phyloP scores from a whole-genome alignment of 768 basidiomycete genomes.

The Lyophyllum atratum region DNA sequence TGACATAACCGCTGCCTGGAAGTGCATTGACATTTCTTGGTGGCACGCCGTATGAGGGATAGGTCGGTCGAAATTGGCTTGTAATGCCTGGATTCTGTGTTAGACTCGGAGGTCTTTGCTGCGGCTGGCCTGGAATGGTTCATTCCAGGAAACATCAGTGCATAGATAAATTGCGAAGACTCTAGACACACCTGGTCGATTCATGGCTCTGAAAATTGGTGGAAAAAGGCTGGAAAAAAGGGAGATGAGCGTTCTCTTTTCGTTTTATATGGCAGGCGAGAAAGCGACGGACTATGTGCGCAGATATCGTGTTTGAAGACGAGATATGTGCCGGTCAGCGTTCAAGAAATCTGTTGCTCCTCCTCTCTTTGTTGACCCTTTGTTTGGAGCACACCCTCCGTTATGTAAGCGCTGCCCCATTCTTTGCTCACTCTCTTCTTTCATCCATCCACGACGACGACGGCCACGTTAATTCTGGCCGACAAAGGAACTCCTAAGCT shows the following conservation, averaged over 20 bases:
- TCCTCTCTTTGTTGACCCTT: constrained; percentile 41
- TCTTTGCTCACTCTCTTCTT: not conserved
- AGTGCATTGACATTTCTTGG: constrained; percentile 58
- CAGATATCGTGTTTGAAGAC: constrained; percentile 13
- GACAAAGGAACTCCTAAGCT: not conserved
- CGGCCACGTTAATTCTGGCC: not conserved
- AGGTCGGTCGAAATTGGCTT: constrained; percentile 63
- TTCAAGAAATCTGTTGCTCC: constrained; percentile 13
- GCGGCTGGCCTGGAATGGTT: constrained; percentile 66
- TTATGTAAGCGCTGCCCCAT: constrained; percentile 18
- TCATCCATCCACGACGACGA: not conserved
- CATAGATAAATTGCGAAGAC: constrained; percentile 14
- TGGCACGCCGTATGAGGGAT: constrained; percentile 58
- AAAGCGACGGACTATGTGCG: constrained; percentile 9
- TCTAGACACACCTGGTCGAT: constrained; percentile 55
- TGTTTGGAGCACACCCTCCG: constrained; percentile 32
- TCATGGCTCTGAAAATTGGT: constrained; percentile 46
- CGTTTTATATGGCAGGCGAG: not conserved
- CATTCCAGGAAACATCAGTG: constrained; percentile 25
- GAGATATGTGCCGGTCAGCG: constrained; percentile 16
- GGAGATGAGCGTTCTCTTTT: not conserved
- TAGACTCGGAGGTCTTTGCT: constrained; percentile 78
- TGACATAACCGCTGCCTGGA: constrained; percentile 50
- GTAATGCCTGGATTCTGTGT: constrained; percentile 63
- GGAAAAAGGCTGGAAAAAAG: constrained; percentile 30